Percentiles rank a stretch among this genome's conserved stretches.
These are phyloP conservation scores for Epichloe uncinata DNA, from an alignment of 2,329 filamentous ascomycete genomes.

Conservation along the genomic window DNA sequence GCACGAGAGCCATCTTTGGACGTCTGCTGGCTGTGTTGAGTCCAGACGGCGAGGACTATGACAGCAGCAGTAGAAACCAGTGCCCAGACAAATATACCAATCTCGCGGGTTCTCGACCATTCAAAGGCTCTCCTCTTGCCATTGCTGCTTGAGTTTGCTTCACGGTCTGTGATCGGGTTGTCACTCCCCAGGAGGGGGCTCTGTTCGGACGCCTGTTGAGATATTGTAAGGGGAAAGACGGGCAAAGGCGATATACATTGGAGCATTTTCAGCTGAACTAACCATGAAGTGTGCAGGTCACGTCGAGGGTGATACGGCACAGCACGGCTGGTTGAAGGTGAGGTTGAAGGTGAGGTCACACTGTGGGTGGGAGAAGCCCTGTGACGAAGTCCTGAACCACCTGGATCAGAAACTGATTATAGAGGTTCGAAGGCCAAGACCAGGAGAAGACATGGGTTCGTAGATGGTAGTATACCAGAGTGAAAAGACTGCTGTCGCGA, in stretches of 20 bases:
- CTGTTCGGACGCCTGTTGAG: slow-evolving; percentile 3
- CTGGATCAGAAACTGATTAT: no score
- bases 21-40: slow-evolving; percentile 55
- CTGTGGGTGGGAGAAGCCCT: no score
- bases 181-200: slow-evolving; percentile 3
- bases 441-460: no score
- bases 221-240: neutral
- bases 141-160: slow-evolving; percentile 65
- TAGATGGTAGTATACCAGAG: no score
- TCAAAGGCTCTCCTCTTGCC: slow-evolving; percentile 71
- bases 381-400: no score
- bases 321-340: no score
- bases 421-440: no score
- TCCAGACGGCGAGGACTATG: slow-evolving; percentile 33
- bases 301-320: no score
- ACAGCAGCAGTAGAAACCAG: slow-evolving; percentile 3
- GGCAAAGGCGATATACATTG: neutral
- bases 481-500: no score
- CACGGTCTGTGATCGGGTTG: slow-evolving; percentile 27
- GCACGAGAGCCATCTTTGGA: slow-evolving; percentile 22
- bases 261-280: neutral
- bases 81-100: slow-evolving; percentile 6
- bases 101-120: slow-evolving; percentile 8
- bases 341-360: no score
- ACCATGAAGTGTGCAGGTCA: neutral